Evolutionary conservation across 225 moss, liverwort and hornwort species (phyloP).

Genomic region (Antitrichia curtipendula): DNA sequence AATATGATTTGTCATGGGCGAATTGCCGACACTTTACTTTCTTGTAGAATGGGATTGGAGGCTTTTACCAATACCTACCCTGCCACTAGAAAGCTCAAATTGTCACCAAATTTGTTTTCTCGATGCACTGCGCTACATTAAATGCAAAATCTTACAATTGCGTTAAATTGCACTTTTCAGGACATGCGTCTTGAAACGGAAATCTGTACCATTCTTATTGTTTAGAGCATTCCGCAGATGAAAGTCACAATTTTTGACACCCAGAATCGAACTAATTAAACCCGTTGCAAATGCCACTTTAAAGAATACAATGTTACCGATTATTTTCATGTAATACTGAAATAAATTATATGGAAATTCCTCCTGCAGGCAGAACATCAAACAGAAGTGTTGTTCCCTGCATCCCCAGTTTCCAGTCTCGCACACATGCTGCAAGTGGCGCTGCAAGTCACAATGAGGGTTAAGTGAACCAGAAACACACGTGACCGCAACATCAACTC

Average conservation of each 20-base stretch:
- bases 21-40: neutral
- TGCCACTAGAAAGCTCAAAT: neutral
- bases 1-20: neutral
- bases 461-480: neutral
- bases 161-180: neutral
- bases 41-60: neutral
- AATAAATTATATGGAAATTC: neutral
- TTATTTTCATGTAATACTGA: too few relatives aligned
- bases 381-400: neutral
- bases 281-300: neutral
- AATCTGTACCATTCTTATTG: neutral
- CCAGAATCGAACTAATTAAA: neutral
- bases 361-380: neutral
- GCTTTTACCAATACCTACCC: neutral
- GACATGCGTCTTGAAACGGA: neutral
- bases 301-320: neutral
- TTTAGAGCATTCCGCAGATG: neutral
- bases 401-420: too few relatives aligned
- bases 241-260: neutral
- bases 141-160: neutral
- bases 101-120: neutral
- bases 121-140: neutral
- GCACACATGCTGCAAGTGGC: neutral
- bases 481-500: neutral
- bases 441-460: neutral